Evolutionary conservation across 345 rosid species (phyloP).

Genomic region (Cochlearia excelsa): DNA sequence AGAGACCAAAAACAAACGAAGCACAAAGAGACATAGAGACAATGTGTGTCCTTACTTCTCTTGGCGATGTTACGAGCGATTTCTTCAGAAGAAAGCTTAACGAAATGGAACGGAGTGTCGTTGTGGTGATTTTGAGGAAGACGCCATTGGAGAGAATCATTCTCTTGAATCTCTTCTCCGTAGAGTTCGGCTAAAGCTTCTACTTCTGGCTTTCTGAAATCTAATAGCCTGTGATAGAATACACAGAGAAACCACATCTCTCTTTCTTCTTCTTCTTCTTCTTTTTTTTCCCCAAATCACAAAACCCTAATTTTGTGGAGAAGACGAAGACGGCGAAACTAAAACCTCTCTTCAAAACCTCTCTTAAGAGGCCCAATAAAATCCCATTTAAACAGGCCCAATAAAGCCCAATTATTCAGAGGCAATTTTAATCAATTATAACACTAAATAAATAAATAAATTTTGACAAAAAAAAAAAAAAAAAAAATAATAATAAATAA

Average conservation of each 20-base stretch:
- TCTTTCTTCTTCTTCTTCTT: neutral
- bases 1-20: neutral
- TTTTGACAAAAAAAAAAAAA: no score
- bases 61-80: slow-evolving; percentile 65
- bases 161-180: slow-evolving; percentile 36
- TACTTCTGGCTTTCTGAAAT: slow-evolving; percentile 85
- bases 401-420: no score
- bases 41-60: slow-evolving; percentile 44
- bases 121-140: slow-evolving; percentile 75
- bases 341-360: neutral
- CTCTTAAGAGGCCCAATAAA: slow-evolving; percentile 20
- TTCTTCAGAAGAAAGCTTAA: slow-evolving; percentile 68
- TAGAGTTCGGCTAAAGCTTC: slow-evolving; percentile 76
- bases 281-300: neutral
- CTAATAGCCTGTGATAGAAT: slow-evolving; percentile 79
- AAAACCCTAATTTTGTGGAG: slow-evolving; percentile 28
- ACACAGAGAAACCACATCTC: slow-evolving; percentile 91
- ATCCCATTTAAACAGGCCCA: neutral
- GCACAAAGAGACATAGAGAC: neutral
- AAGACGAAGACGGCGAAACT: neutral
- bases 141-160: slow-evolving; percentile 59
- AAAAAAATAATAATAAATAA: no score
- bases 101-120: slow-evolving; percentile 91
- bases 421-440: no score
- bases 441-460: no score